These are phyloP conservation scores for Triticum timopheevii DNA, from an alignment of 176 grass and related monocot species.

Conservation along the genomic window DNA sequence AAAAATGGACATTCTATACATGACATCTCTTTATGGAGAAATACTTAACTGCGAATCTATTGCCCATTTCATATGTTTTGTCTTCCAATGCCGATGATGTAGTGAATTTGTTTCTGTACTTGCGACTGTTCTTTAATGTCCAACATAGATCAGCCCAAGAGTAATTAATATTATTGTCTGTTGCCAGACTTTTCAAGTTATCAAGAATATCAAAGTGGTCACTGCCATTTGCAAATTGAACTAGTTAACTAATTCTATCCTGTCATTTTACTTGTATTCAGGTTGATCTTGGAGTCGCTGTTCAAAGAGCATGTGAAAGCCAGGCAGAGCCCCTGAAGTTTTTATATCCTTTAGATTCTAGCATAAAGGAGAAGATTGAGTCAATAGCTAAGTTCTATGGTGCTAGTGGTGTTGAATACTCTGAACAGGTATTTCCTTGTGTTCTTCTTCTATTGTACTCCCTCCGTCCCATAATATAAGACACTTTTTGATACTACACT, in stretches of 20 bases:
- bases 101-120: not conserved
- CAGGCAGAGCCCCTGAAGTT: slow-evolving; percentile 70
- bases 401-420: slow-evolving; percentile 84
- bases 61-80: not conserved
- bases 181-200: not conserved
- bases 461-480: too few relatives aligned
- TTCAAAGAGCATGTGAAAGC: slow-evolving; percentile 92
- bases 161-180: not conserved
- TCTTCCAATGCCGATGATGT: not conserved
- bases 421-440: slow-evolving; percentile 62
- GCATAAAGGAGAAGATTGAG: slow-evolving; percentile 96
- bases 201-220: not conserved
- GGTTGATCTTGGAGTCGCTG: slow-evolving; percentile 90
- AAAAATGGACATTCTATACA: not conserved
- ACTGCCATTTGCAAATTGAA: not conserved
- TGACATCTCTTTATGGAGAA: not conserved
- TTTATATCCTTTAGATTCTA: slow-evolving; percentile 77
- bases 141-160: not conserved
- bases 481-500: too few relatives aligned
- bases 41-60: not conserved
- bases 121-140: not conserved
- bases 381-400: slow-evolving; percentile 91
- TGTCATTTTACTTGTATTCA: slow-evolving; percentile 34
- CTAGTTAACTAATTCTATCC: not conserved
- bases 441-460: not conserved